These are phyloP conservation scores for Leccinum ochraceum DNA, from an alignment of 768 basidiomycete genomes.

Conservation along the genomic window DNA sequence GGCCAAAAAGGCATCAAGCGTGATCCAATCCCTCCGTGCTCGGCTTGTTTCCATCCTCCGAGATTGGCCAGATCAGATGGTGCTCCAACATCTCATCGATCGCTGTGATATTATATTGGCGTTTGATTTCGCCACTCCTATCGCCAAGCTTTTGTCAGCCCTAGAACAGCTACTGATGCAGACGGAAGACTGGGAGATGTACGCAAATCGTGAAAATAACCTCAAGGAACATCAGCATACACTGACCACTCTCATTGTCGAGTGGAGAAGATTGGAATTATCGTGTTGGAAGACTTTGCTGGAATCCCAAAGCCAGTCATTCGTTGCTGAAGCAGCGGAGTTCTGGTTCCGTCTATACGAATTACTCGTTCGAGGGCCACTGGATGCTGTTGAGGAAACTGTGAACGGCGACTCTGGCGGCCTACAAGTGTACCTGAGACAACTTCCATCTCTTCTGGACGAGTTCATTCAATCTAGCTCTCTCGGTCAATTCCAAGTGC, in stretches of 20 bases:
- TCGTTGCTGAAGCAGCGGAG: slow-evolving; percentile 49
- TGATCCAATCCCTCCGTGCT: slow-evolving; percentile 50
- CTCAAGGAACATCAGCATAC: slow-evolving; percentile 65
- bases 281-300: slow-evolving; percentile 84
- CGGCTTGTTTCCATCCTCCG: slow-evolving; percentile 59
- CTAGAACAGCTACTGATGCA: slow-evolving; percentile 85
- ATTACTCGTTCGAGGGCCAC: slow-evolving; percentile 61
- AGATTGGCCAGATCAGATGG: slow-evolving; percentile 98
- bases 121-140: slow-evolving; percentile 63
- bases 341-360: slow-evolving; percentile 97
- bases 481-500: slow-evolving; percentile 77
- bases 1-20: slow-evolving; percentile 55
- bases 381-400: slow-evolving; percentile 47
- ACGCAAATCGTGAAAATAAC: slow-evolving; percentile 88
- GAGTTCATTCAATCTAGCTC: slow-evolving; percentile 74
- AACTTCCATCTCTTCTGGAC: slow-evolving; percentile 76
- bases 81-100: slow-evolving; percentile 78
- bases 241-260: slow-evolving; percentile 73
- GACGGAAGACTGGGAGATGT: slow-evolving; percentile 95
- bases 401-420: slow-evolving; percentile 31
- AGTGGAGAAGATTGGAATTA: slow-evolving; percentile 89
- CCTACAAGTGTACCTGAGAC: slow-evolving; percentile 55
- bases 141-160: slow-evolving; percentile 80
- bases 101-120: slow-evolving; percentile 67
- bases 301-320: slow-evolving; percentile 59